Base-by-base conservation (phyloP, 805 yeast genomes). In the Pichia occidentalis region DNA sequence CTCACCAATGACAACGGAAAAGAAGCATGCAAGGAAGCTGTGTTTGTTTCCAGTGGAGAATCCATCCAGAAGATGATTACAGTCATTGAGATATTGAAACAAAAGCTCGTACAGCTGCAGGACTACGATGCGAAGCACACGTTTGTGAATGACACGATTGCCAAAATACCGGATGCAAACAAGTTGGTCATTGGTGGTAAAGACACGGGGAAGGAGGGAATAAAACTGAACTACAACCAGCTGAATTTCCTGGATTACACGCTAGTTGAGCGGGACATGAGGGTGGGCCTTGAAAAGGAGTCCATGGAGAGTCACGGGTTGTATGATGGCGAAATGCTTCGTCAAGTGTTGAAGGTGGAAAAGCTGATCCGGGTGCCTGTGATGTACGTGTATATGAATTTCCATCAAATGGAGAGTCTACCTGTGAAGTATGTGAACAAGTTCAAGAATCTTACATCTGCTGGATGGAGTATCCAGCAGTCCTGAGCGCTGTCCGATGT, bases 81-180 rank as follows among this genome's bases (percentile, higher is more conserved):
- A 2, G 43, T 59, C 6, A 39, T 50, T 8, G 63, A 59, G 31
- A 55, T 59, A 2, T 33, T 58, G 23, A 59, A 59, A 39, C 58
- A 56, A 33, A 54, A 54, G 34, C 10, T 54, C 5, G 18, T 19
- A 2, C 35, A 34, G 14, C 7, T 18, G 8, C 28, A 38, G 6
- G 28, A 26, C 10, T 19, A 35, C 12, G 24, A 10, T 20, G 33
- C 3, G 8, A 16, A 6, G 2, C 18, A 8, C 14, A 19, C 21
- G 13, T 20, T 18, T 13, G n/a, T n/a, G 14, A 51, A 52, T 25
- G 39, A 40, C n/a, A 36, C 38, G 22, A 12, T 39, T 9, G 55
- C 53, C 2, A 43, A 41, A 13, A 21, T 46, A 8, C 33, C 30
- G 12, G 42, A 40, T 17, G 38, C 32, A 13, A 24, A 39, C 2